These are phyloP conservation scores for Globisporangium apiculatum DNA, from an alignment of 352 stramenopile genomes.

Conservation along the genomic window DNA sequence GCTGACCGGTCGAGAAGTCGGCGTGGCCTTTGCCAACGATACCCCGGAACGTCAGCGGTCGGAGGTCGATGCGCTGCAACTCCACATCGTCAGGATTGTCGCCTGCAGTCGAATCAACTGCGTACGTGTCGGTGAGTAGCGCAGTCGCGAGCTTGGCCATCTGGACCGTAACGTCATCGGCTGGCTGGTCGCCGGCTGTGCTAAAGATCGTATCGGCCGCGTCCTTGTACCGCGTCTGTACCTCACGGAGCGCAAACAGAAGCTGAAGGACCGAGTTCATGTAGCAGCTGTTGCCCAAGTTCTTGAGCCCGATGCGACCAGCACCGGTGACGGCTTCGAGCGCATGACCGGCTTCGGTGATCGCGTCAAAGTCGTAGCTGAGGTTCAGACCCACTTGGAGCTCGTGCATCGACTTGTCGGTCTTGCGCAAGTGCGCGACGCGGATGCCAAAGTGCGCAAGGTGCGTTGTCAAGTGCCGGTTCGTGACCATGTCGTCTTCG, in stretches of 20 bases:
- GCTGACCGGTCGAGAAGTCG: constrained; percentile 95
- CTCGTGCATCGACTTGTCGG: constrained; percentile 98
- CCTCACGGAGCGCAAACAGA: constrained; percentile 78
- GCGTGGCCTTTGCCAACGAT: constrained; percentile 93
- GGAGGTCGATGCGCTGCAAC: constrained; percentile 33
- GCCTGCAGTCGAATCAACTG: constrained; percentile 15
- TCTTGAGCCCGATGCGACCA: constrained; percentile 95
- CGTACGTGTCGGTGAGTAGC: constrained; percentile 86
- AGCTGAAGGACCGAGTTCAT: constrained; percentile 97
- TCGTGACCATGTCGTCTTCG: constrained; percentile 96
- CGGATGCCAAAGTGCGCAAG: constrained; percentile 95
- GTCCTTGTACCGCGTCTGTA: constrained; percentile 68
- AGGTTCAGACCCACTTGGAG: constrained; percentile 97
- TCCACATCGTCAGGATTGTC: constrained; percentile 29
- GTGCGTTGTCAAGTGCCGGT: constrained; percentile 93
- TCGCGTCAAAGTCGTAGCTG: constrained; percentile 97
- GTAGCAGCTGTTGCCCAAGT: constrained; percentile 99
- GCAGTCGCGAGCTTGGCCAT: constrained; percentile 90
- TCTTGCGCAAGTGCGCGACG: constrained; percentile 92
- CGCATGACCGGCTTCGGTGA: constrained; percentile 95
- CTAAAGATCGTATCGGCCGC: constrained; percentile 49
- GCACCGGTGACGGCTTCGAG: constrained; percentile 88
- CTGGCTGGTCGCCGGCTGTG: constrained; percentile 10
- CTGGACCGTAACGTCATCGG: constrained; percentile 84
- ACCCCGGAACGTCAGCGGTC: constrained; percentile 91